Evolutionary conservation across 495 filamentous ascomycete species (phyloP).

Genomic region (Xylaria venustula): DNA sequence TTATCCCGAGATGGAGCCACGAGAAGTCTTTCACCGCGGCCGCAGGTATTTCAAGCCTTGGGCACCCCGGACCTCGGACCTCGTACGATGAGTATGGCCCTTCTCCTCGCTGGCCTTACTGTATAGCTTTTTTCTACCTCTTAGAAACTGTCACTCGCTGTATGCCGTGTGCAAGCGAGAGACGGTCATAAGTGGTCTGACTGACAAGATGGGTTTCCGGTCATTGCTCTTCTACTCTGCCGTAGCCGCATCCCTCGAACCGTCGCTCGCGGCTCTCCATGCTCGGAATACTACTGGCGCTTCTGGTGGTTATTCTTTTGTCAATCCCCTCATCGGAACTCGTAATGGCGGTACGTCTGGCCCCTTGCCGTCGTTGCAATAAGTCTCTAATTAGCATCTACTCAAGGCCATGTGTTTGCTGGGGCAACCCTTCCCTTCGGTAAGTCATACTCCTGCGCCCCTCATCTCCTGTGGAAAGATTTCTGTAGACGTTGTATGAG

Average conservation of each 20-base stretch:
- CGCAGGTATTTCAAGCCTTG: constrained; percentile 2
- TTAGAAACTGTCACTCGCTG: not conserved
- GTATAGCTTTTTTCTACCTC: too few species aligned
- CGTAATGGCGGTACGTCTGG: constrained; percentile 58
- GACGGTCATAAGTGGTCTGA: constrained; percentile 1
- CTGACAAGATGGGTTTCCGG: constrained; percentile 21
- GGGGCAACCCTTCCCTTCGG: constrained; percentile 67
- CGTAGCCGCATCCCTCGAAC: constrained; percentile 16
- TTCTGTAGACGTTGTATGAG: not conserved
- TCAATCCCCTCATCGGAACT: constrained; percentile 61
- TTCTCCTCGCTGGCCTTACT: too few species aligned
- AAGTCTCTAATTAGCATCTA: constrained; percentile 26
- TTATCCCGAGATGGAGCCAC: constrained; percentile 2
- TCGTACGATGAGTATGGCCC: not conserved
- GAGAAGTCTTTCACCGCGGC: not conserved
- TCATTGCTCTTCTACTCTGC: constrained; percentile 17
- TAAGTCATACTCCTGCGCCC: constrained; percentile 16
- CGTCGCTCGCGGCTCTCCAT: constrained; percentile 4
- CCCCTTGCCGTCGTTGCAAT: constrained; percentile 19
- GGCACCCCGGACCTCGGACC: not conserved
- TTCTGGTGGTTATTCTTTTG: constrained; percentile 28
- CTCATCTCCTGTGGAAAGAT: not conserved
- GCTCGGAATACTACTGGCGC: constrained; percentile 12
- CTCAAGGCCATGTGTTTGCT: constrained; percentile 48
- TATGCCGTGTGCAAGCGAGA: not conserved